These are phyloP conservation scores for Fusarium nanum DNA, from an alignment of 2,329 filamentous ascomycete genomes.

Conservation along the genomic window DNA sequence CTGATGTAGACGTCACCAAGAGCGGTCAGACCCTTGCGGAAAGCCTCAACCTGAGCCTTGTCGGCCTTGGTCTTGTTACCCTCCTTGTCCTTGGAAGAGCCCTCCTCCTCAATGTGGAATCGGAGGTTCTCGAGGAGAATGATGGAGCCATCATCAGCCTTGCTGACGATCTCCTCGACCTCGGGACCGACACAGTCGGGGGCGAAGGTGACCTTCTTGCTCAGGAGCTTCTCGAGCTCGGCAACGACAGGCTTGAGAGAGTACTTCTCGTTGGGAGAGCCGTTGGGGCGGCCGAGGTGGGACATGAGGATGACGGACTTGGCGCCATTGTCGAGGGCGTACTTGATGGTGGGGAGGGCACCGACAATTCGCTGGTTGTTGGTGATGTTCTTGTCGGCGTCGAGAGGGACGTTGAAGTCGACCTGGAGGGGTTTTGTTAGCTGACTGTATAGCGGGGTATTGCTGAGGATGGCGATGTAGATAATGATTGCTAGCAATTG, in stretches of 20 bases:
- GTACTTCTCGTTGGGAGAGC: conserved; percentile 91
- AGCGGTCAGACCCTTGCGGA: conserved; percentile 93
- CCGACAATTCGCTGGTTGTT: conserved; percentile 99
- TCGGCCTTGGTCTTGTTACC: conserved; percentile 99
- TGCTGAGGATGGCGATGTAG: neutral
- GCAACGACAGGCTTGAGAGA: conserved; percentile 91
- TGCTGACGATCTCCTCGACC: conserved; percentile 89
- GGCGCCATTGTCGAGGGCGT: conserved; percentile 88
- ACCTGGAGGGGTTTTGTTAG: conserved; percentile 68
- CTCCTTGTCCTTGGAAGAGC: conserved; percentile 90
- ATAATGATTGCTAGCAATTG: neutral
- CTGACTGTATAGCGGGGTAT: conserved; percentile 24
- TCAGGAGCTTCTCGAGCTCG: conserved; percentile 90
- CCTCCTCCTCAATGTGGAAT: conserved; percentile 98
- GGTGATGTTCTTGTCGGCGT: conserved; percentile 91
- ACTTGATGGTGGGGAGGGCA: conserved; percentile 93
- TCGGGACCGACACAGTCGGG: conserved; percentile 90
- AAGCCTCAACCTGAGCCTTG: conserved; percentile 89
- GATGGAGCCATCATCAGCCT: conserved; percentile 82
- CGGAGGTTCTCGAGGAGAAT: conserved; percentile 97
- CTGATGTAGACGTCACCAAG: conserved; percentile 97
- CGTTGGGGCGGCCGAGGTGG: conserved; percentile 95
- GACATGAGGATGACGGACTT: conserved; percentile 98
- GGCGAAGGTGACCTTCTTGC: conserved; percentile 86
- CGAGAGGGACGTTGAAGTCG: conserved; percentile 99